phyloP scores from a whole-genome alignment of 1,284 basidiomycete species.

The Wolfiporia cocos region DNA sequence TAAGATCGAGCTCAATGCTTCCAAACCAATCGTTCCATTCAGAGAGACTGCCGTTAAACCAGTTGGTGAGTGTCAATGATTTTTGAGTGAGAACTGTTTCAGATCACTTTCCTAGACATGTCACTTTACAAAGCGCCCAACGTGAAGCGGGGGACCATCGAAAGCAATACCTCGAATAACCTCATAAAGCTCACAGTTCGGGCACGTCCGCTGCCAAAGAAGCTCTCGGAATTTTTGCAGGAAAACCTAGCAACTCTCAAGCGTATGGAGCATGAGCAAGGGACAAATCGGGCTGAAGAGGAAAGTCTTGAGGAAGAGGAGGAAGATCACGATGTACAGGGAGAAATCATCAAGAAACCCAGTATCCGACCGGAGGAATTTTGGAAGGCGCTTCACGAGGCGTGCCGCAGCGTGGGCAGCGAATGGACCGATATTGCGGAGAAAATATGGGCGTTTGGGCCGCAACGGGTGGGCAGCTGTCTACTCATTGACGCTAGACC shows the following conservation, averaged over 20 bases:
- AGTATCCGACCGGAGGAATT: constrained; percentile 73
- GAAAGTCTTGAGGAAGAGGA: constrained; percentile 30
- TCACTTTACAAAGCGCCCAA: constrained; percentile 73
- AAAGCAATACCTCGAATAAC: constrained; percentile 63
- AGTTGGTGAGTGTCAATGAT: constrained; percentile 41
- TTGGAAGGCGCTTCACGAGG: constrained; percentile 67
- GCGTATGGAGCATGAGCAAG: constrained; percentile 44
- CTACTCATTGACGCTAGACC: constrained; percentile 74
- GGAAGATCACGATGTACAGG: constrained; percentile 43
- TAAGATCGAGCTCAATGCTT: constrained; percentile 87
- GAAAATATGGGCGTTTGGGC: constrained; percentile 89
- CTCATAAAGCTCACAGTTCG: constrained; percentile 83
- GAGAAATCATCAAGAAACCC: constrained; percentile 53
- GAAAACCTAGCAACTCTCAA: constrained; percentile 63
- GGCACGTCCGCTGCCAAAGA: constrained; percentile 71
- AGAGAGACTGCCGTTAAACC: constrained; percentile 89
- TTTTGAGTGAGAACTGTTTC: constrained; percentile 3
- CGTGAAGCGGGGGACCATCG: constrained; percentile 75
- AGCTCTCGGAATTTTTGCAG: constrained; percentile 69
- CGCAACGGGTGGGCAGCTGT: constrained; percentile 83
- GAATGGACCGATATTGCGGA: constrained; percentile 80
- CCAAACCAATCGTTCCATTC: constrained; percentile 96
- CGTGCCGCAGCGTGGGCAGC: constrained; percentile 65
- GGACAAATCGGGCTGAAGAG: constrained; percentile 22
- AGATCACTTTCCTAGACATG: constrained; percentile 60